A percentile compares a stretch with the other conserved stretches of the same genome.
These are phyloP conservation scores for Tricholoma saponaceum DNA, from an alignment of 768 basidiomycete species.

Conservation along the genomic window DNA sequence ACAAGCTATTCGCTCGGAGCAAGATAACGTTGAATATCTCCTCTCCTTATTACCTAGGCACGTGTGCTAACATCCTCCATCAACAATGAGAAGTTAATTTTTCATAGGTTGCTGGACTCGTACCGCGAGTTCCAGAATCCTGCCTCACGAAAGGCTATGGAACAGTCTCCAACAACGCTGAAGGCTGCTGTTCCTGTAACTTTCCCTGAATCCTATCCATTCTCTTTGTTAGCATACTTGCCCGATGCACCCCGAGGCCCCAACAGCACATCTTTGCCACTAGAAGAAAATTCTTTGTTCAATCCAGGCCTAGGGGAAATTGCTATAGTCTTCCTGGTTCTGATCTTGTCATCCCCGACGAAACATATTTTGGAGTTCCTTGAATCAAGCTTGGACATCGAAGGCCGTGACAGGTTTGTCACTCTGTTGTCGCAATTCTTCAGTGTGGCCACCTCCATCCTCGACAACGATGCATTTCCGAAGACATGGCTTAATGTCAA, in stretches of 20 bases:
- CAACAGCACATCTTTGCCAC: slow-evolving; percentile 33
- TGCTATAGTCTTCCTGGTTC: slow-evolving; percentile 77
- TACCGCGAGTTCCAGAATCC: slow-evolving; percentile 79
- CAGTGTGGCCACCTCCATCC: slow-evolving; percentile 73
- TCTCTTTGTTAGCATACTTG: slow-evolving; percentile 69
- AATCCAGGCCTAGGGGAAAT: slow-evolving; percentile 81
- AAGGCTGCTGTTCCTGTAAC: slow-evolving; percentile 66
- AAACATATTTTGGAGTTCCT: slow-evolving; percentile 77
- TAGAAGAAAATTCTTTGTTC: slow-evolving; percentile 51
- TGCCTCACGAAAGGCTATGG: slow-evolving; percentile 63
- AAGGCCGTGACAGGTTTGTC: slow-evolving; percentile 79
- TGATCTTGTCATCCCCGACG: slow-evolving; percentile 76
- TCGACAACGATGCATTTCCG: slow-evolving; percentile 87
- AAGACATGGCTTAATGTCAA: slow-evolving; percentile 89
- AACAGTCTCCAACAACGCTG: slow-evolving; percentile 55
- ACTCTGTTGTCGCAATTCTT: slow-evolving; percentile 73
- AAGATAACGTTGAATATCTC: slow-evolving; percentile 88
- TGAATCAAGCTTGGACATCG: slow-evolving; percentile 79
- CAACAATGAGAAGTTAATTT: slow-evolving; percentile 4
- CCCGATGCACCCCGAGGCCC: slow-evolving; percentile 50
- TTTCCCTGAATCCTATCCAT: slow-evolving; percentile 94
- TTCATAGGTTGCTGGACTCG: slow-evolving; percentile 77
- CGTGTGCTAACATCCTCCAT: slow-evolving; percentile 13
- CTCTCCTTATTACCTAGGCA: slow-evolving; percentile 82
- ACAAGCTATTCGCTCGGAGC: slow-evolving; percentile 66